phyloP scores from a whole-genome alignment of 768 basidiomycete species.

The Heimioporus sp. region DNA sequence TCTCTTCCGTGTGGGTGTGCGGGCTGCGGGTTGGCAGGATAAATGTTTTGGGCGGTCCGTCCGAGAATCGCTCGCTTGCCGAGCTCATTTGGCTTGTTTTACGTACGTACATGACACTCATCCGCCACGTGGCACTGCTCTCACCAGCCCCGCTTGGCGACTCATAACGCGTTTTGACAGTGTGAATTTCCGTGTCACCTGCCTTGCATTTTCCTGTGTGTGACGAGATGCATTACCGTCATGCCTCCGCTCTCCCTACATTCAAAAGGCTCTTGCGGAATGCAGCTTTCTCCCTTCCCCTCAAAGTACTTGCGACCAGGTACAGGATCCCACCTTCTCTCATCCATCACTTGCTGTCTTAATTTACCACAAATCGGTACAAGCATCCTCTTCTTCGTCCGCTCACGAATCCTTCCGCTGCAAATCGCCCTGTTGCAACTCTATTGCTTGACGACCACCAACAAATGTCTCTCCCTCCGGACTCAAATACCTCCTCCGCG shows the following conservation, averaged over 20 bases:
- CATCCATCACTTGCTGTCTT: constrained; percentile 9
- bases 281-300: no score
- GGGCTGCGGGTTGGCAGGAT: neutral
- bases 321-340: constrained; percentile 6
- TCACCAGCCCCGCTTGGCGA: constrained; percentile 9
- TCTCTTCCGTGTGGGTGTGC: constrained; percentile 8
- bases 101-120: neutral
- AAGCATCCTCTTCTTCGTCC: constrained; percentile 15
- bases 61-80: neutral
- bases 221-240: constrained; percentile 30
- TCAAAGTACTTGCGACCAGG: constrained; percentile 13
- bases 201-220: constrained; percentile 21
- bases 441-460: constrained; percentile 30
- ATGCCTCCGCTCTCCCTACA: constrained; percentile 11
- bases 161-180: constrained; percentile 24
- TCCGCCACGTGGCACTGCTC: constrained; percentile 25
- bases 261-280: neutral
- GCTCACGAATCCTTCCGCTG: constrained; percentile 18
- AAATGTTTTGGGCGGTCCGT: neutral
- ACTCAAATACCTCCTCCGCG: constrained; percentile 28
- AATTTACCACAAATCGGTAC: constrained; percentile 13
- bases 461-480: constrained; percentile 22
- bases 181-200: constrained; percentile 27
- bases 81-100: no score
- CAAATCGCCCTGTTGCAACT: constrained; percentile 29